Evolutionary conservation across 2,329 filamentous ascomycete species (phyloP), one percentile per base, ranked within the genome.

Genomic region (Pseudonectria buxi): DNA sequence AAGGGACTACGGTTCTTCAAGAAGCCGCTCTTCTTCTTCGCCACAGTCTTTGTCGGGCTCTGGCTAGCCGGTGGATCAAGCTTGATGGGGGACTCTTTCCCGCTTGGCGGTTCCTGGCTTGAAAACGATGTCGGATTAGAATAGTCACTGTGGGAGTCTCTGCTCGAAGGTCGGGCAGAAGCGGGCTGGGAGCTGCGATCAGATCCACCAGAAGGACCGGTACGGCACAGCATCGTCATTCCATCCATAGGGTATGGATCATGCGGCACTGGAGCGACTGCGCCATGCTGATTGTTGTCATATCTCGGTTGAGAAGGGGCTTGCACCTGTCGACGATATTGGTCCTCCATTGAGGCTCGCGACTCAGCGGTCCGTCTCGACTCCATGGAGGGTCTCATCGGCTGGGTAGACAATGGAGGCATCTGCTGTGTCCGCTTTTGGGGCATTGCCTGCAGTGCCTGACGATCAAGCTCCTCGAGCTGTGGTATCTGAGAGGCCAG

Each of bases 171-270:
- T 30, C 88, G 76, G 32, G 76, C 79, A 15, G 80, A 78, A 14
- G 74, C 72, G 16, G 66, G 54, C 16, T 68, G 61, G 4, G 66
- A 67, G 41, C 62, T 63, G 25, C 59, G 62, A 72, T 88, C 61
- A 64, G 76, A 53, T 26, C 81, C 75, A 4, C 80, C 83, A 29
- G 84, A 78, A 39, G 81, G 75, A 6, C 81, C 83, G 26, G 85
- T 81, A 40, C 88, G 80, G 62, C 90, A 96, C 44, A 95, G 83
- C 77, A 96, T 94, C 0, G 90, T 95, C 88, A 96, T 96, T 4
- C 89, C 90, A 56, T 96, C 90, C 59, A 83, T 78, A 0, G 90
- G 89, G 57, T 95, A 95, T 9, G 92, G 87, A 50, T 96, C 94
- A 52, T 95, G 88, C 11, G 90, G 88, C 3, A 94, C 76, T 11